Conservation (phyloP, 1,284 basidiomycete species). For the Leucoagaricus sp. region DNA sequence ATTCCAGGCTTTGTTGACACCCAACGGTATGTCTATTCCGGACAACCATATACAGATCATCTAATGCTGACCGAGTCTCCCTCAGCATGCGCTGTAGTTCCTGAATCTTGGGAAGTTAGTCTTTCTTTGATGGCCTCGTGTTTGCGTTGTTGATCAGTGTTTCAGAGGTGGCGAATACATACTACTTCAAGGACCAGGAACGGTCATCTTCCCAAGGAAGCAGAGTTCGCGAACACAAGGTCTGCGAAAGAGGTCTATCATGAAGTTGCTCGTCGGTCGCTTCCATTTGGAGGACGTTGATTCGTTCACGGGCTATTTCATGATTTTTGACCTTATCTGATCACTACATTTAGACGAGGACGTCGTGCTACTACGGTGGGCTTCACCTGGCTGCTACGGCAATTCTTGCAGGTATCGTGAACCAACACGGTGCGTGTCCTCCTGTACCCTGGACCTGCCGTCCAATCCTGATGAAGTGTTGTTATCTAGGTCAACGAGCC, state of each 20-base stretch:
- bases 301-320: neutral
- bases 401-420: conserved; percentile 77
- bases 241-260: conserved; percentile 78
- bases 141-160: neutral
- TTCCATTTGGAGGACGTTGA: conserved; percentile 74
- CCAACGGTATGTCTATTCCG: conserved; percentile 82
- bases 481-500: conserved; percentile 19
- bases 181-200: conserved; percentile 89
- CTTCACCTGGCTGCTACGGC: conserved; percentile 84
- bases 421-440: conserved; percentile 64
- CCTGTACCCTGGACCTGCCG: neutral
- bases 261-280: conserved; percentile 72
- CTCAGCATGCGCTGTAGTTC: conserved; percentile 86
- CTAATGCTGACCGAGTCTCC: no score
- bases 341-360: conserved; percentile 74
- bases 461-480: neutral
- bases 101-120: conserved; percentile 51
- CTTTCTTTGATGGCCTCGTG: neutral
- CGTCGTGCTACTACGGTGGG: conserved; percentile 90
- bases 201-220: conserved; percentile 89
- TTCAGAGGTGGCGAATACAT: conserved; percentile 75
- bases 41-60: no score
- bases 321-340: no score
- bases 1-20: conserved; percentile 92
- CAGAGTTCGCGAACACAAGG: conserved; percentile 67